Evolutionary conservation across 2,329 filamentous ascomycete species (phyloP), one percentile per base, ranked within the genome.

Genomic region (Coniochaeta sp.): DNA sequence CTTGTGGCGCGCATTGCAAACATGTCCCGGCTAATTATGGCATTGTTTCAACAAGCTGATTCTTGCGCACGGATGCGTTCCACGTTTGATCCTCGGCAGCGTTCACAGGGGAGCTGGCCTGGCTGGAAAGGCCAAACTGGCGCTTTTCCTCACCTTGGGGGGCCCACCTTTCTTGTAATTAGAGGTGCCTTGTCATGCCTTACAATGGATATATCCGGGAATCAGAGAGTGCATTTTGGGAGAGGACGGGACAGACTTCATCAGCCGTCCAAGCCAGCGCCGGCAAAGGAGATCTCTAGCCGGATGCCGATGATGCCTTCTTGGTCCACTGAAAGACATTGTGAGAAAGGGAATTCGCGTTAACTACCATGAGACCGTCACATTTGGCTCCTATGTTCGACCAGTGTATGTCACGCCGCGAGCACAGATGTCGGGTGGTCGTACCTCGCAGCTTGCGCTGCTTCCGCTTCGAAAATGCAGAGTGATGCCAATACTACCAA

Each of bases 11-110:
- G 63, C 62, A 63, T 64, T 60, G 63, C 60, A 59, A 61, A 58
- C 50, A 26, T 59, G 36, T 62, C 54, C 61, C 60, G 62, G 63
- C 61, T 64, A 65, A 64, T 64, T 61, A 59, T 61, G 59, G 60
- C 34, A 60, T 54, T 59, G 64, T 65, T 66, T 68, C 63, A 64
- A 59, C 19, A 24, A 26, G 43, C 43, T 47, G 43, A 26, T 47
- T 8, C 6, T 47, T 9, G 43, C 26, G 47, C 22, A 52, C 47
- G 22, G 60, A 60, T 61, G n/a, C 36, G 47, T 33, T 9, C 38
- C 26, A 43, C 3, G 33, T 43, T 58, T 40, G 34, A 61, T 64
- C 63, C 64, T 61, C 47, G 60, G 62, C 52, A 44, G 57, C 43
- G 43, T 47, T 47, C 19, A 47, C 22, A 14, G 16, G 16, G 17